phyloP scores from a whole-genome alignment of 345 rosid species.

The Eutrema yunnanense region DNA sequence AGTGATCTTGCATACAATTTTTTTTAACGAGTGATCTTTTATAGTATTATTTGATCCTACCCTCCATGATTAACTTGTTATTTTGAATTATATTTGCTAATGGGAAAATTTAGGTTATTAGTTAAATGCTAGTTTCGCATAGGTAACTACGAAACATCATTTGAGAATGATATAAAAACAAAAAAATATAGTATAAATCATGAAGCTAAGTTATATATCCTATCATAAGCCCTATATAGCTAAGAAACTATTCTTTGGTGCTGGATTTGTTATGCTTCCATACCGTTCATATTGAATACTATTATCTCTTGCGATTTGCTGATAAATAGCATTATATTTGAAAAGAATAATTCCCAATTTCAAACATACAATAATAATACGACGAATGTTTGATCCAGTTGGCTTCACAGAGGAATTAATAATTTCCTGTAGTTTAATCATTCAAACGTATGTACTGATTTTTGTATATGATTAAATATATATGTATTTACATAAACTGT shows the following conservation, averaged over 20 bases:
- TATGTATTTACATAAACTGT: background rate
- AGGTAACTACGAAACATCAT: background rate
- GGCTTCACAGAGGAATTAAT: background rate
- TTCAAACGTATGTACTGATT: background rate
- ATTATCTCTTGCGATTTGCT: background rate
- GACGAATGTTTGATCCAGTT: background rate
- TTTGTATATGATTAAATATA: background rate
- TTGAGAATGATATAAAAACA: background rate
- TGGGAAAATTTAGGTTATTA: background rate
- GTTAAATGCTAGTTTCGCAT: background rate
- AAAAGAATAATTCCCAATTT: background rate
- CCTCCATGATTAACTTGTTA: background rate
- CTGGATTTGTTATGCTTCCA: background rate
- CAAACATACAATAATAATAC: background rate
- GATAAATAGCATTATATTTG: background rate
- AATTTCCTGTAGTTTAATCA: background rate
- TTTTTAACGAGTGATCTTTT: background rate
- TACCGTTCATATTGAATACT: background rate
- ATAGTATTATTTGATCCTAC: too few species aligned
- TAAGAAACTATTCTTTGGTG: background rate
- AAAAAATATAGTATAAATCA: background rate
- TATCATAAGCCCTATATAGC: background rate
- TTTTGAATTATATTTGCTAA: background rate
- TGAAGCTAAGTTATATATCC: background rate
- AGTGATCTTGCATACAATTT: background rate